Evolutionary conservation across 2,329 filamentous ascomycete genomes (phyloP).

Genomic region (Dactylellina haptotyla): DNA sequence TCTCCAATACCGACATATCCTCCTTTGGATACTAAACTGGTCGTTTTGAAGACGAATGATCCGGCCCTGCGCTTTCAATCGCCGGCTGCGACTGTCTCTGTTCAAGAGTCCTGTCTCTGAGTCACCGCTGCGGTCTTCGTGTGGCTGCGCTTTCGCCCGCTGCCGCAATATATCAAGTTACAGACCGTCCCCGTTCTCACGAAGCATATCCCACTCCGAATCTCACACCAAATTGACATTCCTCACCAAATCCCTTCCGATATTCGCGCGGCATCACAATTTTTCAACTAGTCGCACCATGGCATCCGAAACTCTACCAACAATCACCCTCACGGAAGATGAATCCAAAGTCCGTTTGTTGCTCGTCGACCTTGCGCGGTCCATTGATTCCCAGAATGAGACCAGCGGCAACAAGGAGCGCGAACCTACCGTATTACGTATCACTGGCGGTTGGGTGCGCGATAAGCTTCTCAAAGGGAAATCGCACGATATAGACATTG

Average conservation of each 20-base stretch:
- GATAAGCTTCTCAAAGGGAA: constrained; percentile 79
- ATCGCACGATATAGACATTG: constrained; percentile 84
- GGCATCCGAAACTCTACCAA: constrained; percentile 51
- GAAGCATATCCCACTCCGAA: constrained; percentile 29
- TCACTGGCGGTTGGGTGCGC: constrained; percentile 87
- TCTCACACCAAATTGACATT: constrained; percentile 10
- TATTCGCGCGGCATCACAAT: background rate
- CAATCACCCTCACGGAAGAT: constrained; percentile 72
- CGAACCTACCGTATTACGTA: constrained; percentile 74
- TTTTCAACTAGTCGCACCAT: constrained; percentile 1
- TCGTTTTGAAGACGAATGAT: constrained; percentile 17
- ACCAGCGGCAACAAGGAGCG: constrained; percentile 61
- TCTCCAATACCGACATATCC: background rate
- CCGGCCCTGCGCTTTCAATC: constrained; percentile 18
- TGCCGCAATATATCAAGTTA: constrained; percentile 15
- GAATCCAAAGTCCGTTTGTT: constrained; percentile 79
- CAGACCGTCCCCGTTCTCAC: constrained; percentile 18
- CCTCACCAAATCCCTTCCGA: background rate
- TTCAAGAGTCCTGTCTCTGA: constrained; percentile 34
- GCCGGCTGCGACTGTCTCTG: constrained; percentile 38
- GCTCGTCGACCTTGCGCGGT: constrained; percentile 81
- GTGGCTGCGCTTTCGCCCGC: constrained; percentile 18
- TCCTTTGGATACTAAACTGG: background rate
- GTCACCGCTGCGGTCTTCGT: constrained; percentile 24
- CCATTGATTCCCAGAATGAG: constrained; percentile 64